phyloP scores from a whole-genome alignment of 2,329 filamentous ascomycete species.

The Lachnellula subtilissima region DNA sequence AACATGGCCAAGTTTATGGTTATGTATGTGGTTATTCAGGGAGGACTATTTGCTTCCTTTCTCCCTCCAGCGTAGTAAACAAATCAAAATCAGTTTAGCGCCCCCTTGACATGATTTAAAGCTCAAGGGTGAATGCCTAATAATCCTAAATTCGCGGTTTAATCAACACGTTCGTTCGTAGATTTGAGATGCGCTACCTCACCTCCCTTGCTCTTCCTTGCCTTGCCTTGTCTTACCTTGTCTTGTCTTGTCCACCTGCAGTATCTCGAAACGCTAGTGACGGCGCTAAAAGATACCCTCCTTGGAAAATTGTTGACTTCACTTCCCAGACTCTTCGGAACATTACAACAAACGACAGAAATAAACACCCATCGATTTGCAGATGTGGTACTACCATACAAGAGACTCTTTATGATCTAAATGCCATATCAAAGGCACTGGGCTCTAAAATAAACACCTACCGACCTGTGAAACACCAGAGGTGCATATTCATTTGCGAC shows the following conservation, averaged over 20 bases:
- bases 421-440: not conserved
- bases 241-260: too few species aligned
- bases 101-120: too few species aligned
- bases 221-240: too few species aligned
- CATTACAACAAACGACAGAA: not conserved
- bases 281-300: not conserved
- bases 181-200: too few species aligned
- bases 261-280: not conserved
- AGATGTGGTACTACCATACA: not conserved
- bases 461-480: not conserved
- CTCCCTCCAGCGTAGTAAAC: conserved; percentile 71
- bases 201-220: too few species aligned
- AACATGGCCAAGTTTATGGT: conserved; percentile 54
- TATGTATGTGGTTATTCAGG: conserved; percentile 80
- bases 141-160: too few species aligned
- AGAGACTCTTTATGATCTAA: not conserved
- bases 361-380: not conserved
- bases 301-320: too few species aligned
- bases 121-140: too few species aligned
- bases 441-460: not conserved
- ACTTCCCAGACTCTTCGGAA: not conserved
- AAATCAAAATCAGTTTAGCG: not conserved
- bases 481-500: not conserved
- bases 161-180: too few species aligned
- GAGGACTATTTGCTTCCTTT: conserved; percentile 80